Percentiles rank a stretch among this genome's conserved stretches.
phyloP scores from a whole-genome alignment of 768 basidiomycete genomes.

The Gloeostereum incarnatum region DNA sequence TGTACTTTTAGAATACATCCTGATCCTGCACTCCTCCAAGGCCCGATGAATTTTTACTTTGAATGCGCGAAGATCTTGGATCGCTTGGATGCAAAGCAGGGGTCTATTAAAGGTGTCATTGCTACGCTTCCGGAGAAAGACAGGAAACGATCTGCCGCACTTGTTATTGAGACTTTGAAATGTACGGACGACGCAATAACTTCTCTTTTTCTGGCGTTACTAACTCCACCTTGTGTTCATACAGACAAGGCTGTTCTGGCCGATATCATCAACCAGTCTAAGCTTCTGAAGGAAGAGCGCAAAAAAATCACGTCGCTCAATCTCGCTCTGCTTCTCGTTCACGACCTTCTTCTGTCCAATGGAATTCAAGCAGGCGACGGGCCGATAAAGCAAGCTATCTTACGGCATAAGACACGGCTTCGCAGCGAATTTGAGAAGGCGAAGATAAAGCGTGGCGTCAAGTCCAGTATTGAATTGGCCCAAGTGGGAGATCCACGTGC shows the following conservation, averaged over 20 bases:
- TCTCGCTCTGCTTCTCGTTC: conserved; percentile 79
- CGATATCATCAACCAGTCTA: conserved; percentile 59
- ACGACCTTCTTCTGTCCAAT: conserved; percentile 76
- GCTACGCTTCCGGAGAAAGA: conserved; percentile 64
- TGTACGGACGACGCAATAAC: conserved; percentile 41
- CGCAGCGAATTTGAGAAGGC: conserved; percentile 78
- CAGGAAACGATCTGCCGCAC: conserved; percentile 71
- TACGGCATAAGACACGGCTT: conserved; percentile 85
- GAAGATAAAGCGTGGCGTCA: conserved; percentile 69
- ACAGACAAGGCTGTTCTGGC: conserved; percentile 72
- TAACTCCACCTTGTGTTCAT: neutral
- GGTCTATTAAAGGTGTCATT: conserved; percentile 85
- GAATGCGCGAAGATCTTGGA: conserved; percentile 79
- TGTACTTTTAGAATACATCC: neutral
- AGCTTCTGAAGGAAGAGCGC: conserved; percentile 67
- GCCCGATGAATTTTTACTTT: conserved; percentile 91
- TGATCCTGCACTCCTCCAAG: neutral
- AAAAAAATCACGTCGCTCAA: conserved; percentile 66
- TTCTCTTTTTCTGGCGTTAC: neutral
- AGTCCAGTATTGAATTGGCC: conserved; percentile 55
- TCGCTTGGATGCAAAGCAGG: conserved; percentile 78
- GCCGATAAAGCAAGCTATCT: conserved; percentile 77
- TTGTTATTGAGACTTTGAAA: conserved; percentile 93
- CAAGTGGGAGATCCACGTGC: conserved; percentile 51
- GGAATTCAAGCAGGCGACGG: conserved; percentile 91